These are phyloP conservation scores for Mycosarcoma maydis DNA, from an alignment of 1,284 basidiomycete species.

Conservation along the genomic window DNA sequence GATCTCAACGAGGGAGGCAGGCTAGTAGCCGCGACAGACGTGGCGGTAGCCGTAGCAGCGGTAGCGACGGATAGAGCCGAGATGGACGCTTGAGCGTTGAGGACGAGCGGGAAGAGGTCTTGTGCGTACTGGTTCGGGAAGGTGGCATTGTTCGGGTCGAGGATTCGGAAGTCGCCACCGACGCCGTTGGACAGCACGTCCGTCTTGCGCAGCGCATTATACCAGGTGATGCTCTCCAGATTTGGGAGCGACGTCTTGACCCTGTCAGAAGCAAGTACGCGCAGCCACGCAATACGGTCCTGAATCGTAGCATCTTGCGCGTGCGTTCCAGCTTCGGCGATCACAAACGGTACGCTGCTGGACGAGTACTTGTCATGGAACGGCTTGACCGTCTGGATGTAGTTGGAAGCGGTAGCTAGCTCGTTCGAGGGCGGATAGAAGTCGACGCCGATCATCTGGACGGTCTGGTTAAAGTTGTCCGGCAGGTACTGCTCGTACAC, in stretches of 20 bases:
- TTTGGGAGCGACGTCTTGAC: conserved; percentile 57
- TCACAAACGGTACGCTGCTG: conserved; percentile 60
- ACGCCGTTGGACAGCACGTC: conserved; percentile 41
- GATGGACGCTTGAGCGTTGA: conserved; percentile 5
- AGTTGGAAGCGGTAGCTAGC: conserved; percentile 40
- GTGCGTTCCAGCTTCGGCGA: conserved; percentile 65
- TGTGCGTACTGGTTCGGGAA: conserved; percentile 28
- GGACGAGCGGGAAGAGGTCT: conserved; percentile 18
- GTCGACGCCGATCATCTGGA: conserved; percentile 65
- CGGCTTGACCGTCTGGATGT: conserved; percentile 61
- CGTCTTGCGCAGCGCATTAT: conserved; percentile 57
- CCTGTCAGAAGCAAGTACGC: conserved; percentile 50
- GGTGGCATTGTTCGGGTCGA: conserved; percentile 32
- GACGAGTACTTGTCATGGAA: conserved; percentile 67
- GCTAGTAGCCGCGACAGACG: conserved; percentile 5
- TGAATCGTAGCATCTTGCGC: conserved; percentile 17
- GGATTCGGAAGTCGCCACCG: conserved; percentile 40
- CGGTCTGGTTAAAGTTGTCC: conserved; percentile 48
- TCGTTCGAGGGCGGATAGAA: conserved; percentile 57
- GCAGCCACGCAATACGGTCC: conserved; percentile 58
- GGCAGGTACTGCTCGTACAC: conserved; percentile 36
- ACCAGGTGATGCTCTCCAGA: conserved; percentile 64
- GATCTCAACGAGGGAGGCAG: too few species aligned
- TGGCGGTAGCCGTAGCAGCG: conserved; percentile 16
- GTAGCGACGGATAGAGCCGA: conserved; percentile 11